Base-by-base conservation (phyloP, 768 basidiomycete species). In the Tricholoma terreum region DNA sequence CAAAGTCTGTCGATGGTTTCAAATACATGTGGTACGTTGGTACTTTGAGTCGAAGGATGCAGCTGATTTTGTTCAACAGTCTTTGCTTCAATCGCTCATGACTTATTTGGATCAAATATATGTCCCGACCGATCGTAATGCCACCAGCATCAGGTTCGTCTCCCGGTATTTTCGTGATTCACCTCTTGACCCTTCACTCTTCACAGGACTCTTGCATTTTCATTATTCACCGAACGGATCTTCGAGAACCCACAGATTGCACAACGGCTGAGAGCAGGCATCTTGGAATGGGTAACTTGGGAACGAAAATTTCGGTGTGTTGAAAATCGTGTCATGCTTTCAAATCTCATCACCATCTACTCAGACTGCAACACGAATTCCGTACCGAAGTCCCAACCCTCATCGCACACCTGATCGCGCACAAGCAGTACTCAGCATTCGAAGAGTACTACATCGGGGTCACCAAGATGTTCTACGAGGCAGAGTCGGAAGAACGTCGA, bases 91-190 rank as follows among this genome's bases (percentile, higher is more conserved):
- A 59, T 86, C 86, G 0, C 70, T 92, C 22, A 70, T 92, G 52
- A 81, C 89, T 2, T 88, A 86, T 67, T 70, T 93, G 51, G 90
- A 94, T 65, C 83, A 87, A 64, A 77, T 78, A 0, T 91, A 85
- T 61, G 77, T 90, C 9, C 63, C 68, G 0, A 71, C 73, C 38
- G 69, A 77, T 31, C 70, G 73, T 24, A 69, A 73, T 11, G 55
- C 75, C 12, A 62, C 64, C 7, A 71, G 68, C 12, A 79, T 86
- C 46, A 77, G 71, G 89, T 87, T 60, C 19, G 77, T 67, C 52
- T 22, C 33, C 3, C 22, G 4, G 14, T 30, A 6, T 42, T 31
- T 19, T 11, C 22, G 4, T 21, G 11, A 6, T n/a, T 19, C 22
- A 35, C 19, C 27, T 11, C 5, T n/a, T 14, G 4, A 10, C 48